Conservation (phyloP, 2,329 filamentous ascomycete species). For the Ophiosphaerella narmari region DNA sequence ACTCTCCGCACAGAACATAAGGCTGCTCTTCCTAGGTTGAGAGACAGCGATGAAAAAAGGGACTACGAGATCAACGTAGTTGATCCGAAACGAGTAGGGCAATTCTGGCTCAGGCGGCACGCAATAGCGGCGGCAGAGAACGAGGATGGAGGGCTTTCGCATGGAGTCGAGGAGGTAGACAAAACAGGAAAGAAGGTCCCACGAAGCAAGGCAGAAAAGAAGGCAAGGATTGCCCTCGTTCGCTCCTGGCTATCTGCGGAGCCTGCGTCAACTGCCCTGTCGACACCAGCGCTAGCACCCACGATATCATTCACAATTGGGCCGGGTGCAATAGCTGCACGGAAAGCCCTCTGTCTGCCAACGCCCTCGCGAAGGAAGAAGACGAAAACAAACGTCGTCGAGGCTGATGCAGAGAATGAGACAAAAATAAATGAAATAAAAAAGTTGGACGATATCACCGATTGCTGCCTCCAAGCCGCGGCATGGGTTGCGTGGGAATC, state of each 20-base stretch:
- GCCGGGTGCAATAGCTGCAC: constrained; percentile 6
- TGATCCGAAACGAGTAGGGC: constrained; percentile 44
- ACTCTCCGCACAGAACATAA: constrained; percentile 7
- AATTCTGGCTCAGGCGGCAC: constrained; percentile 41
- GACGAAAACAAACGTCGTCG: constrained; percentile 9
- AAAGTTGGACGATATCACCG: constrained; percentile 82
- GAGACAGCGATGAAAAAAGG: background rate
- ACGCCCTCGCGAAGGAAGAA: constrained; percentile 2
- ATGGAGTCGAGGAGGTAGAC: constrained; percentile 19
- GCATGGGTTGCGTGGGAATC: constrained; percentile 78
- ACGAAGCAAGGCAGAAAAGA: constrained; percentile 56
- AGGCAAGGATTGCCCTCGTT: constrained; percentile 67
- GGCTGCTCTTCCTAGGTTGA: background rate
- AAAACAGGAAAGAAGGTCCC: constrained; percentile 39
- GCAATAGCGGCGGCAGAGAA: constrained; percentile 5
- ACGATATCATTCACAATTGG: constrained; percentile 21
- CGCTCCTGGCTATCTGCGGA: constrained; percentile 36
- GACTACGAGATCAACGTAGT: constrained; percentile 31
- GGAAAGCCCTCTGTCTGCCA: constrained; percentile 11
- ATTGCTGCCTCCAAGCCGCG: constrained; percentile 77
- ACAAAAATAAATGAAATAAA: constrained; percentile 8
- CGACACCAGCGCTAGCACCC: constrained; percentile 10
- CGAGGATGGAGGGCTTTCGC: background rate
- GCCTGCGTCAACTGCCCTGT: constrained; percentile 6
- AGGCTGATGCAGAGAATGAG: constrained; percentile 18